Percentiles rank a stretch among this genome's conserved stretches.
phyloP scores from a whole-genome alignment of 2,329 filamentous ascomycete species.

The Nemania serpens region DNA sequence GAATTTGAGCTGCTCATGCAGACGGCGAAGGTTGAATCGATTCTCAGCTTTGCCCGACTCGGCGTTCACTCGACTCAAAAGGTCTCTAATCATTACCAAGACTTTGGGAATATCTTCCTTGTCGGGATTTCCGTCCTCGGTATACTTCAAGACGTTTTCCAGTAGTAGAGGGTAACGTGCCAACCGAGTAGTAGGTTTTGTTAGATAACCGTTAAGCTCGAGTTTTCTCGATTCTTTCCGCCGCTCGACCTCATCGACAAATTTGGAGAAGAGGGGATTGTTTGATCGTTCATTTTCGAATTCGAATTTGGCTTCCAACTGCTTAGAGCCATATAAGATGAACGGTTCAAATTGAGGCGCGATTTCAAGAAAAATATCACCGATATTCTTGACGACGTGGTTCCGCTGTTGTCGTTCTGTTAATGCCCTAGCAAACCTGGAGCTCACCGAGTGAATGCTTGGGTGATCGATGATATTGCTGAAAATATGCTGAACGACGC shows the following conservation, averaged over 20 bases:
- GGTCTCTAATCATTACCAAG: slow-evolving; percentile 81
- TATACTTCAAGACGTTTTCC: slow-evolving; percentile 90
- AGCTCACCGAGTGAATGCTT: slow-evolving; percentile 87
- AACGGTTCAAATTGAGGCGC: slow-evolving; percentile 94
- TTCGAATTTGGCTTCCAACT: slow-evolving; percentile 95
- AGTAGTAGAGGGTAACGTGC: slow-evolving; percentile 91
- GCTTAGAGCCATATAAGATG: slow-evolving; percentile 93
- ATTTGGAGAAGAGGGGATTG: slow-evolving; percentile 83
- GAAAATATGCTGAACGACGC: slow-evolving; percentile 92
- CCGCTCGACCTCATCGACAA: slow-evolving; percentile 95
- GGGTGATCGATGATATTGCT: slow-evolving; percentile 87
- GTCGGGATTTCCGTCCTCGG: slow-evolving; percentile 85
- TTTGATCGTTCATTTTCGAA: slow-evolving; percentile 93
- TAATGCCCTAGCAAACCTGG: slow-evolving; percentile 82
- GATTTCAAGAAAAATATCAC: slow-evolving; percentile 92
- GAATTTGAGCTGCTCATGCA: slow-evolving; percentile 92
- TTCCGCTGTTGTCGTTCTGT: slow-evolving; percentile 89
- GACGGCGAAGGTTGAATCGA: slow-evolving; percentile 89
- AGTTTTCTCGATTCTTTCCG: slow-evolving; percentile 96
- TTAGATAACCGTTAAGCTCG: slow-evolving; percentile 95
- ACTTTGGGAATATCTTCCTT: slow-evolving; percentile 92
- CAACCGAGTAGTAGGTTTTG: slow-evolving; percentile 93
- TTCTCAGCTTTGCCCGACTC: slow-evolving; percentile 98
- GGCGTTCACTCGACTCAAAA: slow-evolving; percentile 85
- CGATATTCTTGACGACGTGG: slow-evolving; percentile 85